Conservation (phyloP, 2,329 filamentous ascomycete genomes). For the Venturia asperata region DNA sequence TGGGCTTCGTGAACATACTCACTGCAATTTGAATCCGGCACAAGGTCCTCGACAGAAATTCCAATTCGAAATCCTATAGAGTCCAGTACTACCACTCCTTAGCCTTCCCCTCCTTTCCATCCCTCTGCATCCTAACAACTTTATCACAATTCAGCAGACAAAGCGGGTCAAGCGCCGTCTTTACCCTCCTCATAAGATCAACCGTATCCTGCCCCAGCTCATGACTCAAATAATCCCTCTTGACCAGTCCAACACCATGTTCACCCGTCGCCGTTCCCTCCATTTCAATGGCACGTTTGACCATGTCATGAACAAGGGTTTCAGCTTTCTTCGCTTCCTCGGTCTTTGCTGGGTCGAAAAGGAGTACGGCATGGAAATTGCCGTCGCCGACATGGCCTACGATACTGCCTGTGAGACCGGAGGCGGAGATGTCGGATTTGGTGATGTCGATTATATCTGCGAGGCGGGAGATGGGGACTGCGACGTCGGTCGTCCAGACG, state of each 20-base stretch:
- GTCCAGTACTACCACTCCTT: constrained; percentile 7
- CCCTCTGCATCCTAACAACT: constrained; percentile 49
- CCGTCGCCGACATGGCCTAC: constrained; percentile 68
- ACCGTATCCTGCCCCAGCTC: constrained; percentile 69
- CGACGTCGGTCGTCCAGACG: constrained; percentile 69
- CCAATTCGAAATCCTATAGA: neutral
- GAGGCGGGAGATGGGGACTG: constrained; percentile 21
- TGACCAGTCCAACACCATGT: constrained; percentile 76
- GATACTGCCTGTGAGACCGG: constrained; percentile 58
- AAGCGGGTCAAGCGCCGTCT: constrained; percentile 71
- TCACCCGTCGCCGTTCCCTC: constrained; percentile 83
- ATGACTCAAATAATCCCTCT: constrained; percentile 74
- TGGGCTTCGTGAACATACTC: too few relatives aligned
- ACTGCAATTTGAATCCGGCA: too few relatives aligned
- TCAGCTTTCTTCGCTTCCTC: constrained; percentile 60
- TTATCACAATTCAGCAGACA: constrained; percentile 60
- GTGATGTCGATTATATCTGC: constrained; percentile 68
- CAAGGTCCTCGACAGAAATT: neutral
- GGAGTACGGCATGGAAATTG: constrained; percentile 62
- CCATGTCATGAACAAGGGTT: constrained; percentile 71
- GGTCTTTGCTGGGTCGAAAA: constrained; percentile 51
- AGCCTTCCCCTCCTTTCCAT: neutral
- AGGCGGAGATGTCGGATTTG: constrained; percentile 56
- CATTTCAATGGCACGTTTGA: constrained; percentile 75
- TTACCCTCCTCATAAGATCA: constrained; percentile 77